A percentile compares a stretch with the other conserved stretches of the same genome.
phyloP scores from a whole-genome alignment of 2,329 filamentous ascomycete species.

The Alternaria burnsii region DNA sequence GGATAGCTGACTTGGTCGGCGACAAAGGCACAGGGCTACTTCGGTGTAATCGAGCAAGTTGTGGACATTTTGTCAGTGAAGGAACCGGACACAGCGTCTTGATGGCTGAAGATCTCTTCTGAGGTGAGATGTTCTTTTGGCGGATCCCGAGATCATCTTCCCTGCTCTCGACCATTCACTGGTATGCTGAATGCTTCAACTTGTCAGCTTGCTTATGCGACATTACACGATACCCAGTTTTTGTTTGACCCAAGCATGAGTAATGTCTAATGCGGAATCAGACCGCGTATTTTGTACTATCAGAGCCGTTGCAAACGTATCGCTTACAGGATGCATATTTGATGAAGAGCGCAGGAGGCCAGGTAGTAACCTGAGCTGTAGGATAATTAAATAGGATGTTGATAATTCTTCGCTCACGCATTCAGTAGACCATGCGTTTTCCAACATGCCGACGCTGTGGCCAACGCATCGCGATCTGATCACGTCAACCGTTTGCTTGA shows the following conservation, averaged over 20 bases:
- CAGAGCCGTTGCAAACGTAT: neutral
- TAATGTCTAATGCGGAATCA: neutral
- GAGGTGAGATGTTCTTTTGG: neutral
- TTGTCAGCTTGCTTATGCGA: neutral
- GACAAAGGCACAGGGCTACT: constrained; percentile 1
- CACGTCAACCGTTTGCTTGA: neutral
- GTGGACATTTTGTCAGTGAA: constrained; percentile 27
- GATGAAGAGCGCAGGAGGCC: neutral
- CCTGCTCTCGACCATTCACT: neutral
- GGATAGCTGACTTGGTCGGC: constrained; percentile 35
- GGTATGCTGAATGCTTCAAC: neutral
- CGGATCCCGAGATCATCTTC: neutral
- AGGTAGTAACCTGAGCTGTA: neutral
- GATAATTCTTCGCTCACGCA: neutral
- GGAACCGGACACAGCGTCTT: constrained; percentile 17
- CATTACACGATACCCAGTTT: constrained; percentile 1
- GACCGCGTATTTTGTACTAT: neutral
- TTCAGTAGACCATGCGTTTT: neutral
- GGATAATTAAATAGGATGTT: neutral
- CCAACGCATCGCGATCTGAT: neutral
- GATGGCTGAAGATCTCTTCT: constrained; percentile 32
- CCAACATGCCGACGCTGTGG: neutral
- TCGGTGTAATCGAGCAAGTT: constrained; percentile 18
- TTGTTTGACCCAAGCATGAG: neutral
- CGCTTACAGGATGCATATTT: neutral